A percentile compares a stretch with the other conserved stretches of the same genome.
Conservation (phyloP, 2,329 filamentous ascomycete species). For the Exophiala sp. region DNA sequence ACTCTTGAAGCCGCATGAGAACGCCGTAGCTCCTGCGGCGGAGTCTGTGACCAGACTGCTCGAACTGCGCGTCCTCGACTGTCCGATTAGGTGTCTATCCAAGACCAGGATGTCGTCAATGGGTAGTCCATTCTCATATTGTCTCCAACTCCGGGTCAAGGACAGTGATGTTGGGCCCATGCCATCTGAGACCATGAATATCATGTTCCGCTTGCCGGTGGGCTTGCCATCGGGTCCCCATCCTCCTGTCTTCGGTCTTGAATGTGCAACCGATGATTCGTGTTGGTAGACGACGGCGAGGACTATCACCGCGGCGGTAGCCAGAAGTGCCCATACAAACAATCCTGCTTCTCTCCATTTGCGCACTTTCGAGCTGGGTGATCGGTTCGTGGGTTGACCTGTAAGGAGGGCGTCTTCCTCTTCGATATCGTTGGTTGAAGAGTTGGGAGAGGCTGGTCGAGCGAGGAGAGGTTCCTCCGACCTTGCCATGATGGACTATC, state of each 20-base stretch:
- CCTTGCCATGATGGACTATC: constrained; percentile 17
- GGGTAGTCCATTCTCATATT: constrained; percentile 67
- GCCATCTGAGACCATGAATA: constrained; percentile 99
- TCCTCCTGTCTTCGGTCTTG: constrained; percentile 29
- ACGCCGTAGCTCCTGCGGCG: constrained; percentile 93
- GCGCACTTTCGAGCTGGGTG: constrained; percentile 43
- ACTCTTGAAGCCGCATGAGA: constrained; percentile 85
- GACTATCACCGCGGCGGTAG: constrained; percentile 71
- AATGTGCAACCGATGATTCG: constrained; percentile 43
- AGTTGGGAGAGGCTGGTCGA: constrained; percentile 52
- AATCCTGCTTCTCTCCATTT: constrained; percentile 68
- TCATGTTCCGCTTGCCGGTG: constrained; percentile 75
- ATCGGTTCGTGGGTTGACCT: constrained; percentile 41
- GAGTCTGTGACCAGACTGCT: constrained; percentile 88
- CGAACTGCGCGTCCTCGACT: constrained; percentile 76
- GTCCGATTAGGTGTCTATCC: constrained; percentile 84
- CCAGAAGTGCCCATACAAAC: constrained; percentile 75
- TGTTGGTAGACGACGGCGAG: constrained; percentile 76
- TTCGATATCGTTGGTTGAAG: constrained; percentile 51
- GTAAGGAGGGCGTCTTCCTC: constrained; percentile 60
- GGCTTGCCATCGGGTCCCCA: constrained; percentile 42
- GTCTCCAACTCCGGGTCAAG: constrained; percentile 78
- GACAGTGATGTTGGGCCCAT: constrained; percentile 93
- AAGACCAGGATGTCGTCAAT: constrained; percentile 69
- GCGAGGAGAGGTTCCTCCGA: constrained; percentile 50